Percentiles rank a stretch among this genome's conserved stretches.
phyloP scores from a whole-genome alignment of 345 rosid genomes.

The Salix viminalis region DNA sequence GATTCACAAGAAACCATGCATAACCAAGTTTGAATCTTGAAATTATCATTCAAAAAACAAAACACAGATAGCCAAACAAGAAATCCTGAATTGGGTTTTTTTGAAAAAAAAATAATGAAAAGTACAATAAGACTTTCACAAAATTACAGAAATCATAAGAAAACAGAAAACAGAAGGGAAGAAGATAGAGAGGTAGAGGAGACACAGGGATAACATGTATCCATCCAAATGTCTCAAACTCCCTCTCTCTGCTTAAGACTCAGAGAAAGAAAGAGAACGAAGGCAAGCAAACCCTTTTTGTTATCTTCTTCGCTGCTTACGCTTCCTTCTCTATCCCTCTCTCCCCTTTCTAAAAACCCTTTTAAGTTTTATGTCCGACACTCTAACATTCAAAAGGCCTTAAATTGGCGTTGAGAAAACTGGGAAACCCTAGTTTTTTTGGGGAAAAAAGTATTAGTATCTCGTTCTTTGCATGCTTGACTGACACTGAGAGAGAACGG shows the following conservation, averaged over 20 bases:
- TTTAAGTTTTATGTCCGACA: not conserved
- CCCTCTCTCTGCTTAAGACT: slow-evolving; percentile 36
- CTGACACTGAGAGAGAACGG: slow-evolving; percentile 1
- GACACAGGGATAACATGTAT: slow-evolving; percentile 37
- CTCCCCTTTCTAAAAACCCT: not conserved
- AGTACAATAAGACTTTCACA: not conserved
- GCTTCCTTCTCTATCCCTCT: slow-evolving; percentile 83
- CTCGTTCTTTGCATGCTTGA: slow-evolving; percentile 14
- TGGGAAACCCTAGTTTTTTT: not conserved
- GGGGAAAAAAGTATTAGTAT: not conserved
- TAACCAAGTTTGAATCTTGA: not conserved
- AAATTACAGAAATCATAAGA: not conserved
- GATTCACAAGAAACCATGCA: not conserved
- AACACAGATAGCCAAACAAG: not conserved
- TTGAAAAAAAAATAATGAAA: not conserved
- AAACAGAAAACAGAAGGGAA: slow-evolving; percentile 1
- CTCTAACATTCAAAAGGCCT: not conserved
- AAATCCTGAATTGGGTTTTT: not conserved
- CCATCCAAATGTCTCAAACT: slow-evolving; percentile 59
- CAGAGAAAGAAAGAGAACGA: slow-evolving; percentile 56
- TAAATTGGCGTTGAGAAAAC: not conserved
- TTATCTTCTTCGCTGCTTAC: slow-evolving; percentile 25
- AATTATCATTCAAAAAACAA: not conserved
- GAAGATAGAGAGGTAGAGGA: slow-evolving; percentile 62
- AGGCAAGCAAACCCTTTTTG: slow-evolving; percentile 32